phyloP scores from a whole-genome alignment of 495 filamentous ascomycete species.

The Aspergillus bridgeri region DNA sequence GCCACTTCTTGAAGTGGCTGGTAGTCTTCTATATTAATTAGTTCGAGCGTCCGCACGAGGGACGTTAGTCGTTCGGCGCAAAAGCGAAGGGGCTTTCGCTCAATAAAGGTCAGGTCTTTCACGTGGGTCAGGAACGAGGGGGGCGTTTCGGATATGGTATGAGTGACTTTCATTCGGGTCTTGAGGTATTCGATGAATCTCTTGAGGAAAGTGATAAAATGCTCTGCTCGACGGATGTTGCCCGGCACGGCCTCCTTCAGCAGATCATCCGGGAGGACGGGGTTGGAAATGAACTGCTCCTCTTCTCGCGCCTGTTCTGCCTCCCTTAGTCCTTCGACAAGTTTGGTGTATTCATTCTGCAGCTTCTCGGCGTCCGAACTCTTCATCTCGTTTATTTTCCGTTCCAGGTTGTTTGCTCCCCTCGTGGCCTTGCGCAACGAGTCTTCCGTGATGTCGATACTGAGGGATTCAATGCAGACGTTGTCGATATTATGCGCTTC shows the following conservation, averaged over 20 bases:
- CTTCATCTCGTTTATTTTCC: conserved; percentile 89
- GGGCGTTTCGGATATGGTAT: conserved; percentile 95
- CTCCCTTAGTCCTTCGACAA: conserved; percentile 87
- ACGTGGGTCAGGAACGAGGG: conserved; percentile 90
- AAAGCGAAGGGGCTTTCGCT: conserved; percentile 92
- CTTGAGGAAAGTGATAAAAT: conserved; percentile 93
- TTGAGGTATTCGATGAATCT: conserved; percentile 98
- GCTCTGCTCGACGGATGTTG: conserved; percentile 93
- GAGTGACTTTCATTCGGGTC: conserved; percentile 96
- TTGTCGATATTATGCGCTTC: conserved; percentile 99
- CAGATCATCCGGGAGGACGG: conserved; percentile 42
- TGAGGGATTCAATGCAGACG: conserved; percentile 96
- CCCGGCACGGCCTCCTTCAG: conserved; percentile 87
- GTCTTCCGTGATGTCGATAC: conserved; percentile 94
- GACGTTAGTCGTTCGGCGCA: conserved; percentile 95
- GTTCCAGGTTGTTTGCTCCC: conserved; percentile 86
- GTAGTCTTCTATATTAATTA: conserved; percentile 97
- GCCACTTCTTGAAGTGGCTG: conserved; percentile 96
- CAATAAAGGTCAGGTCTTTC: conserved; percentile 94
- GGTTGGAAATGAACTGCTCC: conserved; percentile 96
- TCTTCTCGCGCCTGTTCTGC: conserved; percentile 86
- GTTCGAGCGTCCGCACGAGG: conserved; percentile 89
- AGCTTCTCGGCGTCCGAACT: conserved; percentile 86
- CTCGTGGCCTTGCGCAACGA: conserved; percentile 83
- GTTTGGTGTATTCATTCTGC: conserved; percentile 90